Conservation (phyloP, 495 filamentous ascomycete species). For the Tetracladium setigerum region DNA sequence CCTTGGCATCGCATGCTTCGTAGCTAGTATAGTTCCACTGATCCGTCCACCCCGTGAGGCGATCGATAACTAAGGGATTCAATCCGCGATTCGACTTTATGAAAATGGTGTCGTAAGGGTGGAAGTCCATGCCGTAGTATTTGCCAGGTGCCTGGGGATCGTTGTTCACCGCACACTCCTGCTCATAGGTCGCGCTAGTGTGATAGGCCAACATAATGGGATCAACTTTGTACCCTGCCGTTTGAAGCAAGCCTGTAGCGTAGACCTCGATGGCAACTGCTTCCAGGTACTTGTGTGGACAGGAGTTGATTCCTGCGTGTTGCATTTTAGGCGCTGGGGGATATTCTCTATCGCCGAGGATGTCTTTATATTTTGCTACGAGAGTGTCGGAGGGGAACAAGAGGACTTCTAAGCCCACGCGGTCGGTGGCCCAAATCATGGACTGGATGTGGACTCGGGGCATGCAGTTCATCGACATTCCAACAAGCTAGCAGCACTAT, state of each 20-base stretch:
- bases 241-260: slow-evolving; percentile 18
- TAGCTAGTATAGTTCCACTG: slow-evolving; percentile 16
- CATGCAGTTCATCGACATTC: slow-evolving; percentile 25
- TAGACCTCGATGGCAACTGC: slow-evolving; percentile 23
- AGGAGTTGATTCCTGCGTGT: slow-evolving; percentile 15
- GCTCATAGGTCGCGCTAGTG: slow-evolving; percentile 1
- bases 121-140: slow-evolving; percentile 18
- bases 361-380: background rate
- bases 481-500: slow-evolving; percentile 20
- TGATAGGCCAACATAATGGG: slow-evolving; percentile 24
- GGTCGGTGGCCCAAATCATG: slow-evolving; percentile 31
- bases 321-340: slow-evolving; percentile 2
- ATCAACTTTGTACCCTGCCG: slow-evolving; percentile 27
- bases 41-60: slow-evolving; percentile 18
- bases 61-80: slow-evolving; percentile 12
- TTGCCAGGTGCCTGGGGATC: slow-evolving; percentile 8
- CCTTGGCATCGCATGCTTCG: slow-evolving; percentile 1
- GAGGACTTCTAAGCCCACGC: slow-evolving; percentile 22
- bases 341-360: slow-evolving; percentile 1
- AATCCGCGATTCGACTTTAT: slow-evolving; percentile 19
- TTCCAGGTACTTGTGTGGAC: slow-evolving; percentile 12
- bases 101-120: slow-evolving; percentile 31
- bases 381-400: slow-evolving; percentile 13
- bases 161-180: slow-evolving; percentile 7
- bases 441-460: slow-evolving; percentile 26